Percentiles rank a stretch among this genome's conserved stretches.
Conservation (phyloP, 2,329 filamentous ascomycete species). For the Pseudovirgaria hyperparasitica region DNA sequence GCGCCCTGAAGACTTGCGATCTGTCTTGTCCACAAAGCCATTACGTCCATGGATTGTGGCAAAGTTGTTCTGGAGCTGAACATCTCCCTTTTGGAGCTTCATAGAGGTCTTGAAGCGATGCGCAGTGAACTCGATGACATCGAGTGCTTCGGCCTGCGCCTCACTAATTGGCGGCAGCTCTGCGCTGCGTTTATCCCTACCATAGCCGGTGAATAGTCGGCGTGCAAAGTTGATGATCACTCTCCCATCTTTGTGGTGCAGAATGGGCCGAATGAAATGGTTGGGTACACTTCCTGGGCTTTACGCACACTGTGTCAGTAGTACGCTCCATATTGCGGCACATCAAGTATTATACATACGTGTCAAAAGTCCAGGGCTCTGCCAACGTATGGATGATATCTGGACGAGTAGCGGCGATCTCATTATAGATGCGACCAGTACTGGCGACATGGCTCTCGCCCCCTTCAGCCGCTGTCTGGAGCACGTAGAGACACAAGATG, state of each 20-base stretch:
- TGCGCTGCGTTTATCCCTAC: constrained; percentile 36
- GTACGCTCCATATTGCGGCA: too few species aligned
- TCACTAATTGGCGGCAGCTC: constrained; percentile 38
- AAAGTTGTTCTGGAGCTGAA: constrained; percentile 36
- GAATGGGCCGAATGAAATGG: too few species aligned
- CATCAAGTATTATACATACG: too few species aligned
- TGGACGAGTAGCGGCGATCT: constrained; percentile 1
- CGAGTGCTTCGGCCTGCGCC: constrained; percentile 24
- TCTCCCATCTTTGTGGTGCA: too few species aligned
- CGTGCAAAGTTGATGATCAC: constrained; percentile 14
- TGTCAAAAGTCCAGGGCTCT: constrained; percentile 1
- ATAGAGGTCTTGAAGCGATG: constrained; percentile 19
- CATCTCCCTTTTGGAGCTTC: constrained; percentile 22
- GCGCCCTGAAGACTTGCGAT: constrained; percentile 19
- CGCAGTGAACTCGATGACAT: constrained; percentile 25
- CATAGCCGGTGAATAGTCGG: constrained; percentile 32
- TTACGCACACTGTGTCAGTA: too few species aligned
- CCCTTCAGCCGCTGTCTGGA: too few species aligned
- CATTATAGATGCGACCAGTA: constrained; percentile 1
- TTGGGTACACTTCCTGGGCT: too few species aligned
- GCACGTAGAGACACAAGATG: background rate
- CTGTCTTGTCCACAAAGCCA: constrained; percentile 28
- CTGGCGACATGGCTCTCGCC: background rate
- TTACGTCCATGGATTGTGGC: constrained; percentile 33
- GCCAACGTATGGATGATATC: constrained; percentile 2